Conservation (phyloP, 176 grass and related monocot species). For the Triticum turgidum region DNA sequence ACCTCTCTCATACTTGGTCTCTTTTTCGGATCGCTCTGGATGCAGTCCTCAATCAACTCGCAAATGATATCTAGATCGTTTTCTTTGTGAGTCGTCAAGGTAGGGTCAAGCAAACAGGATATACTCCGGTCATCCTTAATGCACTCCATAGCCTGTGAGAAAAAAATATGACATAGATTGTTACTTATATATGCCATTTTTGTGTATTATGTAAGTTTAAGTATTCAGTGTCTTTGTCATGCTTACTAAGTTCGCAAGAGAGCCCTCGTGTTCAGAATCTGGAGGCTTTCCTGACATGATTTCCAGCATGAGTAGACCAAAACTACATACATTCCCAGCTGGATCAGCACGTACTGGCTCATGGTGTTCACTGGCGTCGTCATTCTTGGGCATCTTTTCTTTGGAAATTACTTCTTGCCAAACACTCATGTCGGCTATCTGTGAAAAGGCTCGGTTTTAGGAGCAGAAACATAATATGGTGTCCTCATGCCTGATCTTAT, state of each 20-base stretch:
- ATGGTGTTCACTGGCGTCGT: slow-evolving; percentile 36
- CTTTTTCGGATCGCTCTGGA: slow-evolving; percentile 65
- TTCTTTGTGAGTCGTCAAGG: slow-evolving; percentile 65
- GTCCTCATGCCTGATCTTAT: background rate
- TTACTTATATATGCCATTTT: slow-evolving; percentile 29
- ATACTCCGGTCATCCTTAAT: slow-evolving; percentile 53
- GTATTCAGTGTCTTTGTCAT: background rate
- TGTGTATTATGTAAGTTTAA: slow-evolving; percentile 20
- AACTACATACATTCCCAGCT: slow-evolving; percentile 87
- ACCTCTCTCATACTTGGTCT: slow-evolving; percentile 83
- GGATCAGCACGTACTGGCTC: slow-evolving; percentile 54
- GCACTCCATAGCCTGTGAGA: slow-evolving; percentile 73
- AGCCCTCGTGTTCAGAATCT: slow-evolving; percentile 60
- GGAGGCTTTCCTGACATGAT: slow-evolving; percentile 86
- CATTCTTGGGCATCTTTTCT: slow-evolving; percentile 53
- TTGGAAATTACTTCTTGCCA: slow-evolving; percentile 71
- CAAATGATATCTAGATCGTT: slow-evolving; percentile 71
- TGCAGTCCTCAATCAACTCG: slow-evolving; percentile 74
- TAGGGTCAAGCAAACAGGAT: slow-evolving; percentile 67
- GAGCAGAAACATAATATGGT: background rate
- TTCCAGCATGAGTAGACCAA: slow-evolving; percentile 87
- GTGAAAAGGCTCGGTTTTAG: slow-evolving; percentile 28
- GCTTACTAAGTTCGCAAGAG: slow-evolving; percentile 72
- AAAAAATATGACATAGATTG: slow-evolving; percentile 8
- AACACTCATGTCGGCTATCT: slow-evolving; percentile 76